phyloP scores from a whole-genome alignment of 106 monocot genomes.

The Agapanthus africanus region DNA sequence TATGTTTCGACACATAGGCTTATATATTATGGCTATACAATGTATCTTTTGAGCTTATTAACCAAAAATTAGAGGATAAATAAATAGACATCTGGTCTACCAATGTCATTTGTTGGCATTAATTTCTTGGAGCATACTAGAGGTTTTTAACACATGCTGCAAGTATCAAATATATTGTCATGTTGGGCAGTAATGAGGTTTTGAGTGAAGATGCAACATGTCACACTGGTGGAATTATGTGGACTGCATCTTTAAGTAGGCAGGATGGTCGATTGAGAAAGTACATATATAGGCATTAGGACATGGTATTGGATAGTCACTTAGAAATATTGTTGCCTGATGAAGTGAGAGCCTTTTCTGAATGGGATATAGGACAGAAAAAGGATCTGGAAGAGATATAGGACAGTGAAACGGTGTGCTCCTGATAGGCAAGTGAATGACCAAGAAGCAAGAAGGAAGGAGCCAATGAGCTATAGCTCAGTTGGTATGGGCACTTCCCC shows the following conservation, averaged over 20 bases:
- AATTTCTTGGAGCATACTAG: background rate
- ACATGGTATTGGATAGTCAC: background rate
- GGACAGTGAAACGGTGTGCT: background rate
- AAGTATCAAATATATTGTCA: background rate
- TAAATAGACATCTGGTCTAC: background rate
- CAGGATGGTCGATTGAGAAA: background rate
- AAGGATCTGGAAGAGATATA: background rate
- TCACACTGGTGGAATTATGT: background rate
- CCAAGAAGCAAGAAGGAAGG: too few relatives aligned
- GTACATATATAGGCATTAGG: background rate
- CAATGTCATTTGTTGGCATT: background rate
- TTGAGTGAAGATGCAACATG: background rate
- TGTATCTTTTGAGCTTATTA: background rate
- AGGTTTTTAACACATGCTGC: background rate
- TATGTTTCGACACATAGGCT: background rate
- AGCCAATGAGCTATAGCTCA: too few relatives aligned
- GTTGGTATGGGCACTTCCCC: too few relatives aligned
- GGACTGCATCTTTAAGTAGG: background rate
- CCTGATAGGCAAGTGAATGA: background rate
- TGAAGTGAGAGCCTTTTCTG: background rate
- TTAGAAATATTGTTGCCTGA: background rate
- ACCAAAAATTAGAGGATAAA: background rate
- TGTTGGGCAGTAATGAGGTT: background rate
- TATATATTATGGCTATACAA: background rate
- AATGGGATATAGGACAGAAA: background rate